A percentile compares a stretch with the other conserved stretches of the same genome.
Conservation (phyloP, 495 filamentous ascomycete species). For the Aspergillus biplanus region DNA sequence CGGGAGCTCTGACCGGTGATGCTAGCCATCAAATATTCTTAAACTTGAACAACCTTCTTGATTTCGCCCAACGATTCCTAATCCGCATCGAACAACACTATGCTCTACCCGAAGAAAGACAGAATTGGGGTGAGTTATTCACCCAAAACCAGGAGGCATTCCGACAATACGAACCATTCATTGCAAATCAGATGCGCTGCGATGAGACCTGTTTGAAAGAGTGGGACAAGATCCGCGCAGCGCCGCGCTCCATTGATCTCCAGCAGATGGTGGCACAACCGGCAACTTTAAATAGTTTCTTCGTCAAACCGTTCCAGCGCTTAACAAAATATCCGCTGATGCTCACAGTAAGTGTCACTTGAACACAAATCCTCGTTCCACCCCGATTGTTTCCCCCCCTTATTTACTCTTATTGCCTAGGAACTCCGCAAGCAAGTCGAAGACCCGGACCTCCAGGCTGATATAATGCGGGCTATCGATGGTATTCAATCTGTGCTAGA, state of each 20-base stretch:
- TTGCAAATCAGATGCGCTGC: conserved; percentile 78
- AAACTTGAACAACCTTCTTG: conserved; percentile 90
- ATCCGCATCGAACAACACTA: conserved; percentile 97
- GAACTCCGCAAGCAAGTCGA: conserved; percentile 83
- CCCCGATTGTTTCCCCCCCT: not conserved
- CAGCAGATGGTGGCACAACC: conserved; percentile 66
- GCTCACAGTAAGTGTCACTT: conserved; percentile 64
- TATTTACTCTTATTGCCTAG: conserved; percentile 45
- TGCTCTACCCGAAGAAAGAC: conserved; percentile 70
- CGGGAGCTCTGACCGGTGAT: conserved; percentile 85
- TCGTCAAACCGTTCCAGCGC: conserved; percentile 95
- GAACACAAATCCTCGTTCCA: not conserved
- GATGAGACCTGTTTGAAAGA: conserved; percentile 51
- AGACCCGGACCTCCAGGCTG: conserved; percentile 66
- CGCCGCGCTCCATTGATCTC: conserved; percentile 58
- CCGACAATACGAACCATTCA: conserved; percentile 91
- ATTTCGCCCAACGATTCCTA: conserved; percentile 92
- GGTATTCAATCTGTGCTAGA: conserved; percentile 77
- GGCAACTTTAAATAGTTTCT: conserved; percentile 76
- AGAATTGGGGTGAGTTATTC: conserved; percentile 93
- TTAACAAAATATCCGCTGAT: conserved; percentile 92
- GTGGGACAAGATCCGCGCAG: conserved; percentile 58
- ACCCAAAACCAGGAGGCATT: conserved; percentile 78
- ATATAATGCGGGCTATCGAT: conserved; percentile 72
- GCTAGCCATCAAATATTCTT: conserved; percentile 93